A percentile compares a stretch with the other conserved stretches of the same genome.
These are phyloP conservation scores for Besnoitia besnoiti DNA, from an alignment of 169 alveolate genomes.

Conservation along the genomic window DNA sequence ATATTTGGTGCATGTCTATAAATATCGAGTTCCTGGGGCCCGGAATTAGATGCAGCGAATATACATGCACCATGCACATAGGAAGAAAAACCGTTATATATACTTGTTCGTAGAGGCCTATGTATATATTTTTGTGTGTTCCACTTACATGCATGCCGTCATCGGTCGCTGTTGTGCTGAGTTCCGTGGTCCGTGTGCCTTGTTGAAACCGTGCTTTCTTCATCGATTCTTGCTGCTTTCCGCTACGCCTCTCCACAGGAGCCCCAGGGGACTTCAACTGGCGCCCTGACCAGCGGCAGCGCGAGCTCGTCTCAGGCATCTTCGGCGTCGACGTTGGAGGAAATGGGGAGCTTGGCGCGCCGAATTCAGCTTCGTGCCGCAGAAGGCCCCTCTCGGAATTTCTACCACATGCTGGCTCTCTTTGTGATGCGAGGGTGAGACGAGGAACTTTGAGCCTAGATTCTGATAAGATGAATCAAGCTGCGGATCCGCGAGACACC, in stretches of 20 bases:
- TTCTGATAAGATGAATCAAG: too few relatives aligned
- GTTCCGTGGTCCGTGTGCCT: too few relatives aligned
- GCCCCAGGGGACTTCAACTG: background rate
- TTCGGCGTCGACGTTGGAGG: background rate
- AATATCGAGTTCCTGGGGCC: too few relatives aligned
- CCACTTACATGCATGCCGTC: too few relatives aligned
- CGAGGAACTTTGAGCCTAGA: too few relatives aligned
- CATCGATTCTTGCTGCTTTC: background rate
- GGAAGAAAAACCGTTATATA: too few relatives aligned
- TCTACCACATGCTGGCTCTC: slow-evolving; percentile 29
- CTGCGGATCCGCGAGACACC: too few relatives aligned
- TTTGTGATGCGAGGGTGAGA: slow-evolving; percentile 42
- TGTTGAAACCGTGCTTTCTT: background rate
- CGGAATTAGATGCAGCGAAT: too few relatives aligned
- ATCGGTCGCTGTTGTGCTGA: too few relatives aligned
- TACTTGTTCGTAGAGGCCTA: too few relatives aligned
- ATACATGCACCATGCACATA: too few relatives aligned
- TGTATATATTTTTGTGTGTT: too few relatives aligned
- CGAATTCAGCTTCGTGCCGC: background rate
- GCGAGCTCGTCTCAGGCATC: background rate
- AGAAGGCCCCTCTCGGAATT: slow-evolving; percentile 32
- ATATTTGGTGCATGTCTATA: background rate
- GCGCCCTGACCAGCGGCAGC: background rate
- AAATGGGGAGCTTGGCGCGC: background rate
- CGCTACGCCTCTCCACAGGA: background rate